Percentiles rank a stretch among this genome's conserved stretches.
phyloP scores from a whole-genome alignment of 768 basidiomycete species.

The Cystobasidium tubakii region DNA sequence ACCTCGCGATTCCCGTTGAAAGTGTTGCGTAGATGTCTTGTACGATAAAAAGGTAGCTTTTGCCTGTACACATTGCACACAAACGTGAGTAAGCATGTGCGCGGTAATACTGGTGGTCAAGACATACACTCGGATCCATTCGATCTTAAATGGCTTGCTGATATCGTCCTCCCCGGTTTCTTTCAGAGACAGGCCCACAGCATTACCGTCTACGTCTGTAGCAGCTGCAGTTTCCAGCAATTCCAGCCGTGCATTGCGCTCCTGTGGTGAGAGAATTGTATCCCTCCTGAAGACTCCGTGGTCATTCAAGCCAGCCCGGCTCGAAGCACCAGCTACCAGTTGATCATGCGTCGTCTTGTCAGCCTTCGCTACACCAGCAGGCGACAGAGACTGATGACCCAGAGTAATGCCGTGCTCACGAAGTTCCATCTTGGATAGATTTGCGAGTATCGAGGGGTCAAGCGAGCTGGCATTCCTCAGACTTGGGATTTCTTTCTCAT shows the following conservation, averaged over 20 bases:
- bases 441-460: conserved; percentile 9
- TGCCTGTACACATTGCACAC: conserved; percentile 47
- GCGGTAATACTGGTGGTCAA: background rate
- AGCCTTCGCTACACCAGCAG: background rate
- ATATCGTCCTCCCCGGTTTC: conserved; percentile 52
- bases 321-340: conserved; percentile 1
- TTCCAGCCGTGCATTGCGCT: conserved; percentile 39
- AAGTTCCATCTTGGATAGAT: conserved; percentile 3
- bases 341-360: background rate
- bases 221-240: conserved; percentile 44
- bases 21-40: conserved; percentile 75
- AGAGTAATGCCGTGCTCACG: background rate
- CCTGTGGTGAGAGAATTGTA: conserved; percentile 42
- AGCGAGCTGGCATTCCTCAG: background rate
- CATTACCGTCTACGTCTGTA: conserved; percentile 25
- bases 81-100: background rate
- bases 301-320: conserved; percentile 33
- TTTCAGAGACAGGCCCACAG: background rate
- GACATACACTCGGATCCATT: conserved; percentile 60
- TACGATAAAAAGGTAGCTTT: conserved; percentile 66
- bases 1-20: conserved; percentile 73
- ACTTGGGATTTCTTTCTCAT: background rate
- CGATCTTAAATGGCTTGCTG: conserved; percentile 73
- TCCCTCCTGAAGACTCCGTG: conserved; percentile 49
- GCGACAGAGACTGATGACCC: background rate